Evolutionary conservation across 306 rosid species (phyloP), one percentile per base, ranked within the genome.

Genomic region (Dalbergia cochinchinensis): DNA sequence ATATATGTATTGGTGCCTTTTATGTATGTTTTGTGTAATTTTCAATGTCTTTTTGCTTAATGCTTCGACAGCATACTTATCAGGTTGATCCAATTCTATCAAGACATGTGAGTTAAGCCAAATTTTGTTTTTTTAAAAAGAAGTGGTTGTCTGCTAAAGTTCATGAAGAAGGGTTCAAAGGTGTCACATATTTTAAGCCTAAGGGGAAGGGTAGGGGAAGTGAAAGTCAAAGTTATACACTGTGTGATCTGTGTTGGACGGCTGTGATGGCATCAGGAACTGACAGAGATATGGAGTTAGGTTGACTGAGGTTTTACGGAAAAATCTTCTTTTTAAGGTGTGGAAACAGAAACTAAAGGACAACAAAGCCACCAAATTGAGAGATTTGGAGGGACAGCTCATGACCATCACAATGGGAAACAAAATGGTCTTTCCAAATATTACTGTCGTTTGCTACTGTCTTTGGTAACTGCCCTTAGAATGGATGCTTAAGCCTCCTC

Each of bases 161-260:
- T 76, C 71, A 70, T 65, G 39, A 48, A 79, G 57, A 87, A 87
- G 26, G 58, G 75, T 71, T 63, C 74, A 79, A 69, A 76, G 47
- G 42, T 60, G 48, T 71, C 14, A 35, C 44, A 67, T 73, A 18
- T 66, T 59, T 60, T 35, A 53, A 76, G 78, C 35, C 58, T 50
- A 53, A 82, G 79, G 51, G 45, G 1, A 1, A 16, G 69, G 42
- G 53, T 6, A 64, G 53, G 67, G 79, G 69, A 79, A 85, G 88
- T 85, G 89, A 76, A 90, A 86, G 94, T 92, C 93, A 86, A 92
- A 86, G 86, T 83, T 78, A 67, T 83, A 78, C 81, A 72, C 69
- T 85, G 92, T 90, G 79, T 71, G 86, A 86, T 77, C 51, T 65
- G 26, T 34, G 65, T 70, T 87, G 92, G 90, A 92, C 44, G 91